These are phyloP conservation scores for Terana coerulea DNA, from an alignment of 768 basidiomycete genomes.

Conservation along the genomic window DNA sequence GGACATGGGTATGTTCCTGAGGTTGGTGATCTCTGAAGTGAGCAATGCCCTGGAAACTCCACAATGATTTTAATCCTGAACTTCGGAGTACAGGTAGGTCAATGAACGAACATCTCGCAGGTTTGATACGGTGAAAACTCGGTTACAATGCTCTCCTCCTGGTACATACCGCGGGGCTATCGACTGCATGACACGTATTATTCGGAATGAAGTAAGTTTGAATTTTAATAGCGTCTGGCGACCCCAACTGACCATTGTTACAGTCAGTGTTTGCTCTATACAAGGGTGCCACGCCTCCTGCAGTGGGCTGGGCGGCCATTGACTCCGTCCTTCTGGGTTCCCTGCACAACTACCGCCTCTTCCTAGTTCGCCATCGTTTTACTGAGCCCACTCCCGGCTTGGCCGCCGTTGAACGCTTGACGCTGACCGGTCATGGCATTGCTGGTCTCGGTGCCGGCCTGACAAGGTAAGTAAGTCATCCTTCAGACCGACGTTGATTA, in stretches of 20 bases:
- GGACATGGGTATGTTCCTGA: constrained; percentile 59
- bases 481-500: constrained; percentile 4
- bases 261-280: constrained; percentile 65
- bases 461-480: constrained; percentile 47
- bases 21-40: too few species aligned
- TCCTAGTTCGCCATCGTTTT: constrained; percentile 47
- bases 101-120: too few species aligned
- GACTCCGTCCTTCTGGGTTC: constrained; percentile 70
- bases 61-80: too few species aligned
- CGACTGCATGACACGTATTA: constrained; percentile 52
- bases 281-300: constrained; percentile 72
- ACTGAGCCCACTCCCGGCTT: constrained; percentile 46
- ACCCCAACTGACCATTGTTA: not conserved
- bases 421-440: constrained; percentile 59
- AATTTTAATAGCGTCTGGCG: not conserved
- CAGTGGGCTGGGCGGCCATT: constrained; percentile 69
- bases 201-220: constrained; percentile 53
- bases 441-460: constrained; percentile 67
- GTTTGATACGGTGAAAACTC: constrained; percentile 72
- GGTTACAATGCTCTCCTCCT: constrained; percentile 64
- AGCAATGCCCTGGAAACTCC: too few species aligned
- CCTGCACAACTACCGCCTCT: constrained; percentile 68
- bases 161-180: constrained; percentile 60
- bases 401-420: constrained; percentile 43
- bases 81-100: too few species aligned